Percentiles rank a stretch among this genome's conserved stretches.
phyloP scores from a whole-genome alignment of 2,329 filamentous ascomycete genomes.

The Claviceps africana region DNA sequence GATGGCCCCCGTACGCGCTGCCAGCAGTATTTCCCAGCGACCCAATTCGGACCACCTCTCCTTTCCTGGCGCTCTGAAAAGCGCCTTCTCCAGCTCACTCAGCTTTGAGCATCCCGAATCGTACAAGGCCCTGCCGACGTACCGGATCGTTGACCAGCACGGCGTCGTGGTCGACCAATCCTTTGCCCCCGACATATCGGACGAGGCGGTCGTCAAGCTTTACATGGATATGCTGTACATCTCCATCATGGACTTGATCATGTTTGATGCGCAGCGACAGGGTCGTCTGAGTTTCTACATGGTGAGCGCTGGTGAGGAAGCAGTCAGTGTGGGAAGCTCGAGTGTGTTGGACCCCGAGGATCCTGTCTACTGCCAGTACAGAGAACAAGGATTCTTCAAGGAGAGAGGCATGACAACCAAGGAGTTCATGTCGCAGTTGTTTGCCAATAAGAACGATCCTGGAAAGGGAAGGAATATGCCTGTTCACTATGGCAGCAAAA shows the following conservation, averaged over 20 bases:
- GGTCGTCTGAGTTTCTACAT: conserved; percentile 95
- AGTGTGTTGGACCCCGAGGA: conserved; percentile 73
- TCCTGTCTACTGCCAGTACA: conserved; percentile 87
- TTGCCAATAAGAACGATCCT: conserved; percentile 68
- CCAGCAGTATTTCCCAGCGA: conserved; percentile 40
- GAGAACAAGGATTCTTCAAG: conserved; percentile 81
- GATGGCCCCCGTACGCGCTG: conserved; percentile 19
- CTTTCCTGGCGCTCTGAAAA: conserved; percentile 95
- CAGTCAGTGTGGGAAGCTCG: conserved; percentile 78
- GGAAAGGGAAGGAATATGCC: conserved; percentile 91
- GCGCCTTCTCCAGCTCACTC: conserved; percentile 73
- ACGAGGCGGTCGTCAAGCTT: conserved; percentile 44
- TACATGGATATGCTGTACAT: conserved; percentile 54
- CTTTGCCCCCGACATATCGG: conserved; percentile 53
- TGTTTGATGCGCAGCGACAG: conserved; percentile 95
- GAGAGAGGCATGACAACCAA: conserved; percentile 76
- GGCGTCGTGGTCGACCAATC: conserved; percentile 66
- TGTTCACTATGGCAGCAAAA: conserved; percentile 79
- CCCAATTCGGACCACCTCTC: conserved; percentile 42
- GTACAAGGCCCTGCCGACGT: conserved; percentile 70
- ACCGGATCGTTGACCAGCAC: conserved; percentile 81
- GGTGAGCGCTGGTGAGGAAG: conserved; percentile 90
- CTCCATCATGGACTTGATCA: conserved; percentile 87
- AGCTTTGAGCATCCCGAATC: conserved; percentile 62
- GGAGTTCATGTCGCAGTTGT: conserved; percentile 92